phyloP scores from a whole-genome alignment of 495 filamentous ascomycete species.

The Neurospora sublineolata region DNA sequence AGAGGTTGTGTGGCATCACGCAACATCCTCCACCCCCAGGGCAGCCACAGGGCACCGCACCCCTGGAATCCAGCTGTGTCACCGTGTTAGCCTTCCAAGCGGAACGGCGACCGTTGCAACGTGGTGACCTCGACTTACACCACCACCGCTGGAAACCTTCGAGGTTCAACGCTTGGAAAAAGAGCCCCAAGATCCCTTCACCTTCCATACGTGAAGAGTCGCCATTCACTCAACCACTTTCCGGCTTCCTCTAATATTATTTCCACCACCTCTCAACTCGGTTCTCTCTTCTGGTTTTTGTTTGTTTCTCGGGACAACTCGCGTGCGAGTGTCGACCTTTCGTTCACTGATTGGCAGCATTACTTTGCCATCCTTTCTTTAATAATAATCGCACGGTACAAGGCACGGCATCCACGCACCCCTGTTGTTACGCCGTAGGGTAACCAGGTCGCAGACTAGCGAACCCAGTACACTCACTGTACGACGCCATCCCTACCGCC shows the following conservation, averaged over 20 bases:
- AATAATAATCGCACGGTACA: background rate
- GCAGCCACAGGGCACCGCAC: background rate
- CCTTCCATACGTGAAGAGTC: background rate
- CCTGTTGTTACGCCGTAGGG: background rate
- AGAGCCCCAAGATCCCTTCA: background rate
- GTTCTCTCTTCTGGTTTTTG: background rate
- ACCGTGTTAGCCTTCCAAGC: slow-evolving; percentile 3
- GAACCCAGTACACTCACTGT: background rate
- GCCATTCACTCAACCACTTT: background rate
- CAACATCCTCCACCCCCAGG: background rate
- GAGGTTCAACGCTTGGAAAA: background rate
- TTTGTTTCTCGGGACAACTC: background rate
- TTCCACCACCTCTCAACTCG: background rate
- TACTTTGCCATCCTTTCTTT: background rate
- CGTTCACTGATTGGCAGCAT: background rate
- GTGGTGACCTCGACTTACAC: background rate
- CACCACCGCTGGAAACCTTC: background rate
- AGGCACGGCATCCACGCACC: background rate
- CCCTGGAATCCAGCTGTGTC: background rate
- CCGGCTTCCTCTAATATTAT: background rate
- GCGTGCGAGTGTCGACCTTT: background rate
- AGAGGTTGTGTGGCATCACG: background rate
- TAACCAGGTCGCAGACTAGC: background rate
- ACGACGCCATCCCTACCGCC: background rate
- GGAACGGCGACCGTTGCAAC: slow-evolving; percentile 2